phyloP scores from a whole-genome alignment of 2,329 filamentous ascomycete species.

The Graphiopsis chlorocephala region DNA sequence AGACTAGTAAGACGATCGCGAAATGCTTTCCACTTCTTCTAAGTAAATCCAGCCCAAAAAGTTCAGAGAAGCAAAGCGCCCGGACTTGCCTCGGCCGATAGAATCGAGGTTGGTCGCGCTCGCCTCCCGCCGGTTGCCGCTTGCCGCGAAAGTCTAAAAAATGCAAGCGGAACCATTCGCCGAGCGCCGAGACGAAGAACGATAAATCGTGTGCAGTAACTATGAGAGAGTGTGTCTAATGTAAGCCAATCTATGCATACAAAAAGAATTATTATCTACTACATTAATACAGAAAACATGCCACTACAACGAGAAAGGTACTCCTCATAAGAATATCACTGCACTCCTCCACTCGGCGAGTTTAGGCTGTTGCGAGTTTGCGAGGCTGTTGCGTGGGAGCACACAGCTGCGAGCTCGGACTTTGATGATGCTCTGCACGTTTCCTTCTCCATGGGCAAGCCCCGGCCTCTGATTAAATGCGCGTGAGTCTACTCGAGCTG shows the following conservation, averaged over 20 bases:
- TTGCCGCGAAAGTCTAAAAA: background rate
- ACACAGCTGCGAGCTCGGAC: background rate
- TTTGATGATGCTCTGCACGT: background rate
- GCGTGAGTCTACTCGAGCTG: background rate
- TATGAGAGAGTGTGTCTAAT: background rate
- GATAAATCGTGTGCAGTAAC: background rate
- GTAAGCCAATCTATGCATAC: background rate
- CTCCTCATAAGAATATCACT: too few species aligned
- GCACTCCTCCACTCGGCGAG: background rate
- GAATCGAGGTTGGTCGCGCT: background rate
- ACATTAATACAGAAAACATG: too few species aligned
- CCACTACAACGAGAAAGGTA: too few species aligned
- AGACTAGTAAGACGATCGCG: background rate
- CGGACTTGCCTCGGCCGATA: background rate
- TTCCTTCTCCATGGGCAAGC: conserved; percentile 8
- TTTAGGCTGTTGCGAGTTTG: background rate
- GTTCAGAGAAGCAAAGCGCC: conserved; percentile 5
- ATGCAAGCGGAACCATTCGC: background rate
- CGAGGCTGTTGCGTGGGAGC: background rate
- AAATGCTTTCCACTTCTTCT: background rate
- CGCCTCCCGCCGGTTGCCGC: background rate
- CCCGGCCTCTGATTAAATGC: conserved; percentile 3
- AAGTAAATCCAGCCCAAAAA: conserved; percentile 3
- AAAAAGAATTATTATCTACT: background rate
- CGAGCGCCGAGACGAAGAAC: background rate